These are phyloP conservation scores for Aquilaria malaccensis DNA, from an alignment of 345 rosid species.

Conservation along the genomic window DNA sequence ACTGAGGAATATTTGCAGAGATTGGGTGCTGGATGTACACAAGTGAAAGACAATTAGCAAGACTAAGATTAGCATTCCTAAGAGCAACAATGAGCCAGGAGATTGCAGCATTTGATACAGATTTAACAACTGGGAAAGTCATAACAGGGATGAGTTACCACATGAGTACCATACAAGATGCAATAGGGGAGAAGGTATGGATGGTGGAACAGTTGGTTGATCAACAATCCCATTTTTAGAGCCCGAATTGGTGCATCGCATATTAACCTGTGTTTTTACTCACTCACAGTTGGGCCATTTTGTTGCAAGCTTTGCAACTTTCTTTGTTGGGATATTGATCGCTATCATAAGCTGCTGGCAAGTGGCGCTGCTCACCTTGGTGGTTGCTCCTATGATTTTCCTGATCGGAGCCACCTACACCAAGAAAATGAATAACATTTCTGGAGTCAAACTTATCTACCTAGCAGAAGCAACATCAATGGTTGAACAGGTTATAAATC, in stretches of 20 bases:
- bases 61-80: conserved; percentile 37
- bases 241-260: neutral
- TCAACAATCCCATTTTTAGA: no score
- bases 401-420: conserved; percentile 55
- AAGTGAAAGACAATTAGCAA: conserved; percentile 47
- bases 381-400: conserved; percentile 48
- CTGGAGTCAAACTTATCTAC: conserved; percentile 35
- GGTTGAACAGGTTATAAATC: conserved; percentile 42
- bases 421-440: conserved; percentile 40
- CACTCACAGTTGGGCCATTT: conserved; percentile 52
- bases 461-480: conserved; percentile 46
- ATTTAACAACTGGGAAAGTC: conserved; percentile 43
- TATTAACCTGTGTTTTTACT: neutral
- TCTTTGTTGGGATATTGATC: conserved; percentile 43
- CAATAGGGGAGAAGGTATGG: conserved; percentile 59
- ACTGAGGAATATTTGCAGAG: conserved; percentile 26
- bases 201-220: neutral
- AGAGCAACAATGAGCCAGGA: conserved; percentile 50
- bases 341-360: conserved; percentile 56
- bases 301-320: conserved; percentile 46
- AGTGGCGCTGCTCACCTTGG: conserved; percentile 39
- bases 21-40: conserved; percentile 66
- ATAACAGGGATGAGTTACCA: conserved; percentile 46
- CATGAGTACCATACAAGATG: conserved; percentile 58
- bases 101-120: conserved; percentile 58